A percentile compares a stretch with the other conserved stretches of the same genome.
Evolutionary conservation across 2,329 filamentous ascomycete genomes (phyloP).

Genomic region (Xenosphaeropsis pyriputrescens): DNA sequence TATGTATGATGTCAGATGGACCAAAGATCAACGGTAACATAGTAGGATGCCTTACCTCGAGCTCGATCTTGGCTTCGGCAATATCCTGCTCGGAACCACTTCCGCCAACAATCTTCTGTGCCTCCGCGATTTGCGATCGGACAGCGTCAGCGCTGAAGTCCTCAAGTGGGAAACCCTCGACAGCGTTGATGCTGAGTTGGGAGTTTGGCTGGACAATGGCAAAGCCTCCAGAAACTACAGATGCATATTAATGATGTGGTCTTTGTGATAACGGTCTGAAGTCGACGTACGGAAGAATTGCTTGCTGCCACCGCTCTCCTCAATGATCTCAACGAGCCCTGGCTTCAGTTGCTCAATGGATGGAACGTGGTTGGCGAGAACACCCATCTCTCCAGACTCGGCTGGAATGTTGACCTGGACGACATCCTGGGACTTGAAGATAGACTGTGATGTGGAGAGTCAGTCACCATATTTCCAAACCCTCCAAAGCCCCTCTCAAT

Average conservation of each 20-base stretch:
- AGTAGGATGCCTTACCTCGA: constrained; percentile 55
- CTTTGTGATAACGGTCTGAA: neutral
- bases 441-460: constrained; percentile 34
- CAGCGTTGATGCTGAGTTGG: constrained; percentile 91
- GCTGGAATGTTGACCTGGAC: constrained; percentile 98
- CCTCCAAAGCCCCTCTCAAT: too few species aligned
- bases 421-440: constrained; percentile 54
- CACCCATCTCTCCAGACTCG: constrained; percentile 98
- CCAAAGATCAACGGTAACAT: neutral
- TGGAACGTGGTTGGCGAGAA: constrained; percentile 96
- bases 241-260: constrained; percentile 3
- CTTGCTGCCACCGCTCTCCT: constrained; percentile 82
- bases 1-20: constrained; percentile 18
- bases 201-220: constrained; percentile 95
- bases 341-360: constrained; percentile 98
- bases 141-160: constrained; percentile 92
- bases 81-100: constrained; percentile 92
- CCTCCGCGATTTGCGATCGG: constrained; percentile 79
- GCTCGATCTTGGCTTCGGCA: constrained; percentile 96
- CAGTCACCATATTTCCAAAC: neutral
- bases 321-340: constrained; percentile 85
- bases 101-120: constrained; percentile 85
- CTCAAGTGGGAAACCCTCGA: constrained; percentile 87
- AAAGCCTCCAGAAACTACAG: constrained; percentile 83
- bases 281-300: constrained; percentile 85